phyloP scores from a whole-genome alignment of 2,329 filamentous ascomycete species.

The Fusarium cyanostomum region DNA sequence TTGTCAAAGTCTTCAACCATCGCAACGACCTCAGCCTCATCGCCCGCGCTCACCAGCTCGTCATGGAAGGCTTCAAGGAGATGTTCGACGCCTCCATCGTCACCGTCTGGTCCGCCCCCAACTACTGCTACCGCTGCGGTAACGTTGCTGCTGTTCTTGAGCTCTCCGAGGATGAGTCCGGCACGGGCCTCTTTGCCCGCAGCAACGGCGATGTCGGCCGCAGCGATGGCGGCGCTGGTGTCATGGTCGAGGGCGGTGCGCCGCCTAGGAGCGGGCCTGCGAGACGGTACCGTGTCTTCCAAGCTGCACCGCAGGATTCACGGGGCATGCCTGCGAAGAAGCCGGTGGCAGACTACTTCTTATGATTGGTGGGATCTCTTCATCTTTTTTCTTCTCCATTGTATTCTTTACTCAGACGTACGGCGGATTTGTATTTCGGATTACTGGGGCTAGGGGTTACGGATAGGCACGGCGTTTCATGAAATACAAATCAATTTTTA shows the following conservation, averaged over 20 bases:
- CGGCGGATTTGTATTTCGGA: constrained; percentile 32
- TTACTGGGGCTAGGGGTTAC: constrained; percentile 31
- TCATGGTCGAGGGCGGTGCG: constrained; percentile 59
- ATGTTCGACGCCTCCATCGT: constrained; percentile 98
- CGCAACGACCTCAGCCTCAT: constrained; percentile 92
- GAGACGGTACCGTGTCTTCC: constrained; percentile 91
- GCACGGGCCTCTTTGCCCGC: constrained; percentile 73
- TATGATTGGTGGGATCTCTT: constrained; percentile 56
- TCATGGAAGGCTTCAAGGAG: constrained; percentile 99
- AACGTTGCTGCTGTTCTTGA: constrained; percentile 97
- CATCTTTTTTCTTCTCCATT: neutral
- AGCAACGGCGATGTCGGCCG: constrained; percentile 75
- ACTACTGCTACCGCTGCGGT: constrained; percentile 96
- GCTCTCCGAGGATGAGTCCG: constrained; percentile 86
- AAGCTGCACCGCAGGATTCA: constrained; percentile 94
- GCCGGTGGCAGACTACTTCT: constrained; percentile 95
- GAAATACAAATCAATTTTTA: constrained; percentile 23
- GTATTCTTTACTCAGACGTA: constrained; percentile 12
- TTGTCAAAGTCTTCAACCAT: constrained; percentile 96
- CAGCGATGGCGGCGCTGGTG: constrained; percentile 61
- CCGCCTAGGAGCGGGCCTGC: constrained; percentile 74
- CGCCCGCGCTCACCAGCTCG: constrained; percentile 92
- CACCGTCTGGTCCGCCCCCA: constrained; percentile 97
- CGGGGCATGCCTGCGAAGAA: constrained; percentile 99
- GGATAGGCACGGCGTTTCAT: constrained; percentile 40